These are phyloP conservation scores for Cladosporium velox DNA, from an alignment of 2,329 filamentous ascomycete species.

Conservation along the genomic window DNA sequence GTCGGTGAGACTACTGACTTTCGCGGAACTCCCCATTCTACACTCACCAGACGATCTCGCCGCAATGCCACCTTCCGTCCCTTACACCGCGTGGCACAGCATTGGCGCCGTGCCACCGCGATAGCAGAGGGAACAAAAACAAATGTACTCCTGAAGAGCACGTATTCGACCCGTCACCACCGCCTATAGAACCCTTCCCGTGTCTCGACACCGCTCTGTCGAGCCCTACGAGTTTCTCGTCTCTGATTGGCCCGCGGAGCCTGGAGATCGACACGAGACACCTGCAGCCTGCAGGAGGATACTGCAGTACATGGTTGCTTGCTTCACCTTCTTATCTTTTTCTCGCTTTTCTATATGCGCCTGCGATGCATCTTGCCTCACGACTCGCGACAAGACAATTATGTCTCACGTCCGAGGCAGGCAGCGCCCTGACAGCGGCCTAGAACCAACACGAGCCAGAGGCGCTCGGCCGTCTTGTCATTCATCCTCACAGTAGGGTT, in stretches of 20 bases:
- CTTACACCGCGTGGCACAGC: neutral
- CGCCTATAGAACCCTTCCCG: neutral
- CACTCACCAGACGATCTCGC: neutral
- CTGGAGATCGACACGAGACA: neutral
- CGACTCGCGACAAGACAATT: neutral
- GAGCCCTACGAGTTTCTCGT: neutral
- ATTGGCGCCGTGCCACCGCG: neutral
- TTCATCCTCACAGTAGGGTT: neutral
- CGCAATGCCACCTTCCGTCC: neutral
- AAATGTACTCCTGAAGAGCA: conserved; percentile 6
- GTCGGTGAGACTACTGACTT: conserved; percentile 3
- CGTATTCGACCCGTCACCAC: neutral
- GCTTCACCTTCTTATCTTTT: conserved; percentile 2
- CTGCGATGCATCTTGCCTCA: neutral
- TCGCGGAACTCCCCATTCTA: neutral
- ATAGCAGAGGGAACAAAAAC: neutral
- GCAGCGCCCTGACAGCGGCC: neutral
- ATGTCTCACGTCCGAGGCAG: neutral
- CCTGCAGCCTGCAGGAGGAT: conserved; percentile 1
- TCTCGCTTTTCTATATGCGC: neutral
- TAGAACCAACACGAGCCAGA: neutral
- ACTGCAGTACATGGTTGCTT: neutral
- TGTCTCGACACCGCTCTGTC: conserved; percentile 8
- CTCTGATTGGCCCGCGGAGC: neutral
- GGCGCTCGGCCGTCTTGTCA: neutral